Evolutionary conservation across 768 basidiomycete species (phyloP).

Genomic region (Strobilomyces dryophilus): DNA sequence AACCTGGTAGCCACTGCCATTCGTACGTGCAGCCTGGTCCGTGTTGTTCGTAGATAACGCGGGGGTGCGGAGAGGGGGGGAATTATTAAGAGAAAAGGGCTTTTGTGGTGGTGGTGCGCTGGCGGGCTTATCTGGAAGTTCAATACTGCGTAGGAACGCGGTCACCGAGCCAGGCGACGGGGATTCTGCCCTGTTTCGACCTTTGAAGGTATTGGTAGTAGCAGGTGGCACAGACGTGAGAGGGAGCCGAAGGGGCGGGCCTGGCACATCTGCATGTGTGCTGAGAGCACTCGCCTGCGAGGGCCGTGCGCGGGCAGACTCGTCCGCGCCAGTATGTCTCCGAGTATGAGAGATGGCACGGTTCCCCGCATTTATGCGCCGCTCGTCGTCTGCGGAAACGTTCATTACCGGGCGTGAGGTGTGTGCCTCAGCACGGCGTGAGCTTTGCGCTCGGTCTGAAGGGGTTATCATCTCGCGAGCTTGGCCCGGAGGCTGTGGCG

Average conservation of each 20-base stretch:
- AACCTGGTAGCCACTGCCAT: constrained; percentile 15
- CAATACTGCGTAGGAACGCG: constrained; percentile 22
- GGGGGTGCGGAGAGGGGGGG: constrained; percentile 12
- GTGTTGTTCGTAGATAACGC: constrained; percentile 9
- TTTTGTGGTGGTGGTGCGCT: constrained; percentile 10
- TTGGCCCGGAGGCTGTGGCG: constrained; percentile 1
- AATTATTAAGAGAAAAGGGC: constrained; percentile 2
- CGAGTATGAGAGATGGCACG: constrained; percentile 1
- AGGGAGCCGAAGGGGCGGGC: constrained; percentile 14
- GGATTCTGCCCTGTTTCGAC: constrained; percentile 4
- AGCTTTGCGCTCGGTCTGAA: constrained; percentile 7
- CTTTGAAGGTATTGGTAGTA: background rate
- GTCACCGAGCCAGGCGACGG: constrained; percentile 18
- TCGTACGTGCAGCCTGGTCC: background rate
- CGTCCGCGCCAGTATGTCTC: constrained; percentile 4
- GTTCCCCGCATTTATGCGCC: constrained; percentile 6
- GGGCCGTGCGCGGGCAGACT: constrained; percentile 4
- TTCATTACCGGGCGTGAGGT: background rate
- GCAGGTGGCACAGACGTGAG: constrained; percentile 6
- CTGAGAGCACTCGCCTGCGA: constrained; percentile 4
- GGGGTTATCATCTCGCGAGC: background rate
- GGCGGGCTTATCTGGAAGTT: constrained; percentile 18
- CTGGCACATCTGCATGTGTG: constrained; percentile 9
- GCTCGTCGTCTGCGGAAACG: constrained; percentile 1
- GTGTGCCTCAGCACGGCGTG: constrained; percentile 5